Conservation (phyloP, 495 filamentous ascomycete species). For the Rostrohypoxylon terebratum region DNA sequence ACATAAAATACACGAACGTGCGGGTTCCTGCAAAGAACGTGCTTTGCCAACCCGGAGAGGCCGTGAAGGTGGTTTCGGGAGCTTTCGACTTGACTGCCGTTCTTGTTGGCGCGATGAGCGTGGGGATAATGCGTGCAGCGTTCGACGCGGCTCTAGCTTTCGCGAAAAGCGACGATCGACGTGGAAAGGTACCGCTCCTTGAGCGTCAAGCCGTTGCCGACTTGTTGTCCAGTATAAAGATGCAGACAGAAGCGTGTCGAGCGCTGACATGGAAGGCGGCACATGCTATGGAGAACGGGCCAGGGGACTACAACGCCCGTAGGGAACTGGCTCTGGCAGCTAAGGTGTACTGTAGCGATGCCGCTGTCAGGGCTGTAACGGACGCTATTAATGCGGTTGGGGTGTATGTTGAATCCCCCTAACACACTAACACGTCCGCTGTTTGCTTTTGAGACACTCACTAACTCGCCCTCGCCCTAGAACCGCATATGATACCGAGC, state of each 20-base stretch:
- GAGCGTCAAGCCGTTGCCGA: conserved; percentile 64
- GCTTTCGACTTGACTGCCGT: conserved; percentile 61
- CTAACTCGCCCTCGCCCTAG: conserved; percentile 31
- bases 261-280: conserved; percentile 65
- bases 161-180: conserved; percentile 57
- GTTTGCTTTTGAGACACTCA: neutral
- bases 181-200: conserved; percentile 58
- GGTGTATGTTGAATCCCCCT: conserved; percentile 52
- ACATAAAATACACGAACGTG: conserved; percentile 61
- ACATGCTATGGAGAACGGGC: conserved; percentile 54
- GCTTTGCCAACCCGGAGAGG: conserved; percentile 57
- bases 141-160: conserved; percentile 65
- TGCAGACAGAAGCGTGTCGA: conserved; percentile 64
- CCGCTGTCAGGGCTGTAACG: conserved; percentile 58
- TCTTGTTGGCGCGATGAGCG: conserved; percentile 65
- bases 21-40: conserved; percentile 61
- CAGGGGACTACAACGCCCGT: conserved; percentile 54
- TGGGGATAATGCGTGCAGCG: conserved; percentile 64
- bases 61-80: conserved; percentile 51
- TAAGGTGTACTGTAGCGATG: conserved; percentile 65
- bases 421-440: no score
- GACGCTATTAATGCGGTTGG: conserved; percentile 65
- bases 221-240: conserved; percentile 64
- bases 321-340: conserved; percentile 62
- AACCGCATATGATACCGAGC: conserved; percentile 56